Evolutionary conservation across 805 yeast genomes (phyloP), one percentile per base, ranked within the genome.

Genomic region (Saturnispora dispora): DNA sequence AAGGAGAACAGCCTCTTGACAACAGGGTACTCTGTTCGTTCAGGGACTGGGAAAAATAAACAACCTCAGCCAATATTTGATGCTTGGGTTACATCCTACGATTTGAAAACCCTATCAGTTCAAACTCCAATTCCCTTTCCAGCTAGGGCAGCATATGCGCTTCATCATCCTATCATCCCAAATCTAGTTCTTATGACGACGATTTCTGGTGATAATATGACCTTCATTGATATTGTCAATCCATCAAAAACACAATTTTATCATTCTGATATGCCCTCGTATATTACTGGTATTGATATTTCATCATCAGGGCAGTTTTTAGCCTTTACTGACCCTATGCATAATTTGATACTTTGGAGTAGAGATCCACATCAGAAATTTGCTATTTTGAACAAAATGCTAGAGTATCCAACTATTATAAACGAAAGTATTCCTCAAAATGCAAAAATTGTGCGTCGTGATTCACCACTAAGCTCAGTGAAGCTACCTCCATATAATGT

Each of bases 401-500:
- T 85, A 15, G 84, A 78, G 36, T 82, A 76, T 52, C 85, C 90
- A 0, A 25, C 71, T 58, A 4, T 63, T 15, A 65, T 57, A 45
- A 60, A 54, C 63, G 73, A 62, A 60, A 62, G 58, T 58, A 72
- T 47, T 55, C 69, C 48, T 45, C 59, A 17, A 43, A 53, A 52
- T 53, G 60, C 52, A 51, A 58, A 53, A 22, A 63, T 66, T 1
- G 41, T 74, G 4, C 81, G 83, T 54, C 72, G 73, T 39, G 65
- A 68, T 7, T 68, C 72, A 13, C 89, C 96, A 0, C 71, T 91
- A 52, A 83, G 81, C 46, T 62, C 79, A 1, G 72, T 93, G 2
- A 97, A 96, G 9, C 70, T 93, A 78, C 98, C 99, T 0, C 88
- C 82, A 59, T 93, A 88, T 64, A 80, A 80, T 51, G 86, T 84